Base-by-base conservation (phyloP, 441 rosid genomes). In the Dalechampia spathulata region DNA sequence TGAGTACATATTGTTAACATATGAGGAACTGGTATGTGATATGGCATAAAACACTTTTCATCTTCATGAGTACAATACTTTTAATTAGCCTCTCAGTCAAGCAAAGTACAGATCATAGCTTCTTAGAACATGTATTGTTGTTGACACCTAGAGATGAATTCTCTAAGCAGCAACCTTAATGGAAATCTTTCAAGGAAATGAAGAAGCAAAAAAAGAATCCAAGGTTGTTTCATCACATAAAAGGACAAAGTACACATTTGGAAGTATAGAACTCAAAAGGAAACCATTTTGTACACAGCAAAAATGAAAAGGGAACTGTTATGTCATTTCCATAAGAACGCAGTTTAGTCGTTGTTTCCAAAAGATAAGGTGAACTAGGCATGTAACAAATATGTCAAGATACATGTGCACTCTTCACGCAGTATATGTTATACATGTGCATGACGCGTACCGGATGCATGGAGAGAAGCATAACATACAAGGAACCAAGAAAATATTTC, bases 331-430 rank as follows among this genome's bases (percentile, higher is more conserved):
- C 25, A 19, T 15, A 6, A 16, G 19, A 19, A 23, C 7, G 52
- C 23, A 52, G 23, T 9, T 22, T 23, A 3, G 6, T 14, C 20
- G 28, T 13, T 5, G 16, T 44, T 16, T 8, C 16, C 23, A 50
- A 9, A 44, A 34, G 15, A 17, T 22, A 37, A 30, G 4, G 57
- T 4, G 7, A 10, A 41, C 21, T 51, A 46, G 12, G 14, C 15
- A 49, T 11, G 16, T 21, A 45, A 21, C 0, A 30, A 42, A 6
- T 0, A 21, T 16, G 19, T 15, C 34, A 3, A 1, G 3, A 57
- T 21, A 44, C 42, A 15, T 15, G 52, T 20, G 40, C 45, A 47
- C 37, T 47, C 62, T 44, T 5, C 36, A 23, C 20, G 46, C 54
- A 48, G 14, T 16, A 48, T 12, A 37, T 25, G 16, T 9, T 19